phyloP scores from a whole-genome alignment of 1,284 basidiomycete genomes.

The Trichosporon faecale region DNA sequence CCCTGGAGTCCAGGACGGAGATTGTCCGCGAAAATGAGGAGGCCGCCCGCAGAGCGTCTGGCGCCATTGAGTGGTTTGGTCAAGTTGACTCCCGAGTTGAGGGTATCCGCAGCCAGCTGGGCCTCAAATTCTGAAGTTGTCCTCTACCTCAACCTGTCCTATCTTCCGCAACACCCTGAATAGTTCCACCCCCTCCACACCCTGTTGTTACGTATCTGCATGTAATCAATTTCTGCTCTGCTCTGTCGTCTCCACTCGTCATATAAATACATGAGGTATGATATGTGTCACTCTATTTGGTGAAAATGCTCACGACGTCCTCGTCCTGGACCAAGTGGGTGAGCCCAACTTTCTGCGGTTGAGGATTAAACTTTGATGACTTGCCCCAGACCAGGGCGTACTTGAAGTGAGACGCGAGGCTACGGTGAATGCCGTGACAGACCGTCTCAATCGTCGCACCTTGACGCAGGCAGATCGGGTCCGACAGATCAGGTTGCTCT shows the following conservation, averaged over 20 bases:
- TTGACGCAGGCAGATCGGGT: conserved; percentile 88
- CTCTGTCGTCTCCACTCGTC: background rate
- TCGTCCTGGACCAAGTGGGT: conserved; percentile 85
- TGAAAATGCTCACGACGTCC: conserved; percentile 65
- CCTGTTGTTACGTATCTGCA: conserved; percentile 5
- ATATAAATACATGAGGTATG: background rate
- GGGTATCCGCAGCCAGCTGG: conserved; percentile 55
- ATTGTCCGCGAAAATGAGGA: conserved; percentile 78
- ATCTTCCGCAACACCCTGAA: background rate
- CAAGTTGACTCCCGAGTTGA: conserved; percentile 61
- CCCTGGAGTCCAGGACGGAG: conserved; percentile 71
- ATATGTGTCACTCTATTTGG: conserved; percentile 38
- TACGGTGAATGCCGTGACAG: conserved; percentile 86
- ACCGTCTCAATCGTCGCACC: conserved; percentile 94
- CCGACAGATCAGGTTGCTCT: conserved; percentile 81
- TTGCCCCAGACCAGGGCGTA: conserved; percentile 90
- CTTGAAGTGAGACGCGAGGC: conserved; percentile 81
- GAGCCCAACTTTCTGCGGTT: conserved; percentile 88
- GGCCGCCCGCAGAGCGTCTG: conserved; percentile 63
- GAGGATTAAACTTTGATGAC: conserved; percentile 83
- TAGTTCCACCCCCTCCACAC: background rate
- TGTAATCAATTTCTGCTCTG: conserved; percentile 1
- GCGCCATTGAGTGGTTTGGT: conserved; percentile 71
- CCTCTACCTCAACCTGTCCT: background rate
- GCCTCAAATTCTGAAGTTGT: conserved; percentile 28